Conservation (phyloP, 148 eudicot genomes). For the Heliosperma pusillum region DNA sequence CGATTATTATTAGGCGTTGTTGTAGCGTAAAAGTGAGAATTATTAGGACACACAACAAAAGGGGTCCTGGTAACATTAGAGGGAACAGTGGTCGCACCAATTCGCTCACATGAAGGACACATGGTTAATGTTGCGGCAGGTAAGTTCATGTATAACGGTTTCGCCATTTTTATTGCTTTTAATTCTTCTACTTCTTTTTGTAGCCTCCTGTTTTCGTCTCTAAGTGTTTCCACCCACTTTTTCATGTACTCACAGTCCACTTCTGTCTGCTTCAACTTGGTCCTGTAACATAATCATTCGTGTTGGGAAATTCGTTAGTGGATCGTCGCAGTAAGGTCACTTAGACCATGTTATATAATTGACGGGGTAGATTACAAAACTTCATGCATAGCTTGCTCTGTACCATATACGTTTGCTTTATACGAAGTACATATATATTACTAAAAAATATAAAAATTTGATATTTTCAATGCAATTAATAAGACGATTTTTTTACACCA, state of each 20-base stretch:
- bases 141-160: constrained; percentile 62
- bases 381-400: no score
- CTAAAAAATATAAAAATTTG: no score
- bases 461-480: no score
- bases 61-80: constrained; percentile 4
- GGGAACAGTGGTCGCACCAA: constrained; percentile 25
- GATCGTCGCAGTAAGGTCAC: no score
- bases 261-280: constrained; percentile 48
- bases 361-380: no score
- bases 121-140: constrained; percentile 65
- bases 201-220: constrained; percentile 73
- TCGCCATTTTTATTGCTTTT: constrained; percentile 43
- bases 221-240: constrained; percentile 70
- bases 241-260: constrained; percentile 75
- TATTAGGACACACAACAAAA: constrained; percentile 31
- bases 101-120: constrained; percentile 79
- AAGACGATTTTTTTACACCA: no score
- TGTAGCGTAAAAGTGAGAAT: constrained; percentile 36
- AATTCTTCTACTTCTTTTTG: constrained; percentile 72
- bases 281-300: constrained; percentile 26
- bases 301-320: no score
- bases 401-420: no score
- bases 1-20: constrained; percentile 35
- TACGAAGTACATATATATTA: no score
- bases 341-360: no score